A percentile compares a stretch with the other conserved stretches of the same genome.
Conservation (phyloP, 805 yeast genomes). For the Candida silvatica region DNA sequence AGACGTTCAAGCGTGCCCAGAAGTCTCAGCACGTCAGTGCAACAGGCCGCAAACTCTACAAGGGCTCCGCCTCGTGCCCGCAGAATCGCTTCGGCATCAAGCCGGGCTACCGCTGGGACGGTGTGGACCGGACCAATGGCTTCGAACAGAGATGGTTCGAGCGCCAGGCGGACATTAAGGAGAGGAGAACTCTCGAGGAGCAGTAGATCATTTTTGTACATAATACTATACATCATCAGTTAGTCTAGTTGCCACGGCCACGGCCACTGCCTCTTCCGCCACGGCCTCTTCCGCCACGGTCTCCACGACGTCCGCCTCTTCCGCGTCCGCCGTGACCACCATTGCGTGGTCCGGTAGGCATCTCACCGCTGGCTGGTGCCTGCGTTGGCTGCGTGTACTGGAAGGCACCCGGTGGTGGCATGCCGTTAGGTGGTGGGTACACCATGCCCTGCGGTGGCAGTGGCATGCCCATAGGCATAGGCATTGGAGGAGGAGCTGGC, state of each 20-base stretch:
- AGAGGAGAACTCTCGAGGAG: conserved; percentile 23
- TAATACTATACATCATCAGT: not conserved
- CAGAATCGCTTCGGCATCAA: conserved; percentile 66
- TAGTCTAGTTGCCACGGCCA: not conserved
- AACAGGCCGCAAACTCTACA: conserved; percentile 48
- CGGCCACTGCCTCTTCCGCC: not conserved
- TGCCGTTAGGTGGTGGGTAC: no score
- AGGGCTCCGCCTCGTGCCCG: conserved; percentile 43
- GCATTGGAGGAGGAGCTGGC: no score
- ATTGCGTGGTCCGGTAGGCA: not conserved
- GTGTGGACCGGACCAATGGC: conserved; percentile 83
- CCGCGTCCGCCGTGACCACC: conserved; percentile 3
- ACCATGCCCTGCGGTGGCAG: no score
- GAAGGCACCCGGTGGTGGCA: conserved; percentile 3
- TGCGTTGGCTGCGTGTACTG: conserved; percentile 2
- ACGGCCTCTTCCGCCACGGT: conserved; percentile 11
- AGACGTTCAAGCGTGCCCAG: conserved; percentile 11
- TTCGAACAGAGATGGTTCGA: conserved; percentile 61
- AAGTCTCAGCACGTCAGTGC: conserved; percentile 16
- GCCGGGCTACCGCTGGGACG: conserved; percentile 90
- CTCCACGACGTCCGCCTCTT: conserved; percentile 13
- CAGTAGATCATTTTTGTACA: conserved; percentile 28
- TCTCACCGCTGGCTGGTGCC: no score
- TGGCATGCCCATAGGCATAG: conserved; percentile 4
- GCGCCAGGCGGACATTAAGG: conserved; percentile 28